Evolutionary conservation across 2,329 filamentous ascomycete species (phyloP).

Genomic region (Diaporthe vaccinii): DNA sequence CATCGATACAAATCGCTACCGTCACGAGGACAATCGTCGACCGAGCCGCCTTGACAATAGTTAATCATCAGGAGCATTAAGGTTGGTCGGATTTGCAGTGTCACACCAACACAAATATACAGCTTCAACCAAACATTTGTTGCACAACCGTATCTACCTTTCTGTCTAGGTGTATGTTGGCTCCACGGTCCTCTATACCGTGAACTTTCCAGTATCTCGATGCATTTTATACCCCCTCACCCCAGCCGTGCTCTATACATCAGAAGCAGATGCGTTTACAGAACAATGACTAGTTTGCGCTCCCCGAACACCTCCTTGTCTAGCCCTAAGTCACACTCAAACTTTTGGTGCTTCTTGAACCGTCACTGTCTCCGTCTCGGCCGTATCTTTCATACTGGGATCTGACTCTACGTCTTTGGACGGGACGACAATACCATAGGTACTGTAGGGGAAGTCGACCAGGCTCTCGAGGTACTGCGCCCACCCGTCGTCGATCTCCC

Average conservation of each 20-base stretch:
- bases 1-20: not conserved
- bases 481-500: constrained; percentile 72
- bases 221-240: not conserved
- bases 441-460: constrained; percentile 69
- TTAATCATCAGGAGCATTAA: too few species aligned
- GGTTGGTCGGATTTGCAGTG: not conserved
- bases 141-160: too few species aligned
- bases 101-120: not conserved
- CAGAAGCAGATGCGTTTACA: not conserved
- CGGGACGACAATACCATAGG: constrained; percentile 69
- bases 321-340: not conserved
- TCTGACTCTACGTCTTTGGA: constrained; percentile 58
- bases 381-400: constrained; percentile 57
- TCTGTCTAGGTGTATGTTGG: not conserved
- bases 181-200: not conserved
- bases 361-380: constrained; percentile 34
- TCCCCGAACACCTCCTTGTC: not conserved
- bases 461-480: constrained; percentile 66
- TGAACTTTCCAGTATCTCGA: not conserved
- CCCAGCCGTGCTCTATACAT: not conserved
- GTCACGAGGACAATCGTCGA: not conserved
- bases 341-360: constrained; percentile 38
- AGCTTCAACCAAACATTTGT: not conserved
- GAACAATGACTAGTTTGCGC: not conserved
- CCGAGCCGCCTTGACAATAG: not conserved